Conservation (phyloP, 116 monocot genomes). For the Papilionanthe hybrid region DNA sequence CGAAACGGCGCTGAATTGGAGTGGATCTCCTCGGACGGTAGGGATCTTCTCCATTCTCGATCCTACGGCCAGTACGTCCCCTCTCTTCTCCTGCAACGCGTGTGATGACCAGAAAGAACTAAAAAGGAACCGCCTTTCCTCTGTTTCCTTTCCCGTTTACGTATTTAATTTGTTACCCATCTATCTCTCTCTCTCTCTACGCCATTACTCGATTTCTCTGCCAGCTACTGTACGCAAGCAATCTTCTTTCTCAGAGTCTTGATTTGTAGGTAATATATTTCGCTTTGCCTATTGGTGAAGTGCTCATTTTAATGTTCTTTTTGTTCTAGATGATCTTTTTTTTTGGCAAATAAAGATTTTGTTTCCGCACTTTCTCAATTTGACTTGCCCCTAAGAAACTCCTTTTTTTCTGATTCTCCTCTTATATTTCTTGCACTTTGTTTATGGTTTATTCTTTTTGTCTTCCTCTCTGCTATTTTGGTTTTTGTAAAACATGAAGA, state of each 20-base stretch:
- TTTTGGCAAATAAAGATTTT: background rate
- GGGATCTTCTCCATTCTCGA: background rate
- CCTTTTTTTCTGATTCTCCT: background rate
- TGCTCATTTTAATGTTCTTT: constrained; percentile 2
- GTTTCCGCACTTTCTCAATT: background rate
- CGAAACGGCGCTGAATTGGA: background rate
- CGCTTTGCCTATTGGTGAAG: background rate
- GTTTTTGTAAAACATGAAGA: no score
- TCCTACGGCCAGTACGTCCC: background rate
- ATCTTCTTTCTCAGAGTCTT: background rate
- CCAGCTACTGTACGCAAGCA: background rate
- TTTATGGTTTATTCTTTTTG: no score
- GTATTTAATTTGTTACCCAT: background rate
- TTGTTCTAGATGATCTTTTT: background rate
- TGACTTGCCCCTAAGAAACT: background rate
- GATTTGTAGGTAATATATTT: constrained; percentile 5
- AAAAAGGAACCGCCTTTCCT: background rate
- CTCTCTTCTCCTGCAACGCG: background rate
- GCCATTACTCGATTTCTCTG: background rate
- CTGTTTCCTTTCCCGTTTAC: background rate
- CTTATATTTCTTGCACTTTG: background rate
- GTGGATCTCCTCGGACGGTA: background rate
- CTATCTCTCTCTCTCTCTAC: background rate
- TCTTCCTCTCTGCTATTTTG: no score
- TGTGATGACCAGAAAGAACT: background rate